Conservation (phyloP, 805 yeast species). For the Saccharomycopsis sp. region DNA sequence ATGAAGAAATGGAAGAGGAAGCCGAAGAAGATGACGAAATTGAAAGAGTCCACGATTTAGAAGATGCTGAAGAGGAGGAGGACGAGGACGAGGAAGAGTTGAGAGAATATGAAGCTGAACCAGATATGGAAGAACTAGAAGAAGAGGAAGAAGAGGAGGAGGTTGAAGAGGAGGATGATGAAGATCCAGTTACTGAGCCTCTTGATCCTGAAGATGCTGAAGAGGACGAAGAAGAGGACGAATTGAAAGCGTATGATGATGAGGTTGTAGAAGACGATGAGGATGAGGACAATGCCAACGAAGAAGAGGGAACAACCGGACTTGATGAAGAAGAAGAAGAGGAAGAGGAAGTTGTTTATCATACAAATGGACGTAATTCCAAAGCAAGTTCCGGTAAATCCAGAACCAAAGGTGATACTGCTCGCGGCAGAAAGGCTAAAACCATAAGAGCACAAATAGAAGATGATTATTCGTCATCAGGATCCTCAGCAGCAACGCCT, state of each 20-base stretch:
- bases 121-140: not conserved
- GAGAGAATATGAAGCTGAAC: not conserved
- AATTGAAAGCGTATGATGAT: slow-evolving; percentile 14
- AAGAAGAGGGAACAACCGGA: slow-evolving; percentile 5
- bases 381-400: not conserved
- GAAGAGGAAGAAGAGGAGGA: not conserved
- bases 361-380: not conserved
- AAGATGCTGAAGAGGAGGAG: slow-evolving; percentile 4
- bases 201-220: slow-evolving; percentile 3
- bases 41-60: not conserved
- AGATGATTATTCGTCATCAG: slow-evolving; percentile 4
- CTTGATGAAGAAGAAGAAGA: slow-evolving; percentile 7
- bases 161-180: not conserved
- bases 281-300: slow-evolving; percentile 2
- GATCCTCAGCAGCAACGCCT: slow-evolving; percentile 1
- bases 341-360: not conserved
- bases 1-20: slow-evolving; percentile 6
- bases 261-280: slow-evolving; percentile 15
- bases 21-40: slow-evolving; percentile 3
- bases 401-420: not conserved
- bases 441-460: slow-evolving; percentile 2
- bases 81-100: not conserved
- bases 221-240: slow-evolving; percentile 13
- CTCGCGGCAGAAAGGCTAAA: slow-evolving; percentile 1
- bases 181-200: not conserved